Conservation (phyloP, 2,329 filamentous ascomycete species). For the Alternaria triticina region DNA sequence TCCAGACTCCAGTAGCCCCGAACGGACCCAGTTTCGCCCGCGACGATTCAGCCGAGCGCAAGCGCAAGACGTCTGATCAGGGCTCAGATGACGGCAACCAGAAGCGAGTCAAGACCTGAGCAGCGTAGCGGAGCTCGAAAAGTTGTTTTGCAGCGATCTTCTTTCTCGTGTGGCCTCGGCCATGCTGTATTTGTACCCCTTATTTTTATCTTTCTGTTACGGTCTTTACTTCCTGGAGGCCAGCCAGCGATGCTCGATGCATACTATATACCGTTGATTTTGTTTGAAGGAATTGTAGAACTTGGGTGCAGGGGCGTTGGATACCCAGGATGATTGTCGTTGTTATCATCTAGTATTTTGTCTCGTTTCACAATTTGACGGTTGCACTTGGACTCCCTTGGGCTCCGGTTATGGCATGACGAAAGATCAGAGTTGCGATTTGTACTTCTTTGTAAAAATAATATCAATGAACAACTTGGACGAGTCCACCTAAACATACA, state of each 20-base stretch:
- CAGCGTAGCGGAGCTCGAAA: neutral
- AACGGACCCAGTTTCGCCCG: conserved; percentile 54
- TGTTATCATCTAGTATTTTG: conserved; percentile 7
- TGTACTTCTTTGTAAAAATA: conserved; percentile 22
- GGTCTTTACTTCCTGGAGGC: conserved; percentile 3
- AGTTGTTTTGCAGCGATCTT: neutral
- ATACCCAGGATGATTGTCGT: conserved; percentile 32
- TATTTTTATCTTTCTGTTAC: conserved; percentile 8
- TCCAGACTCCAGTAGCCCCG: conserved; percentile 75
- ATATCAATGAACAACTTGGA: conserved; percentile 17
- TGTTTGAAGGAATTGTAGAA: conserved; percentile 13
- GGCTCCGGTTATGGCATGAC: conserved; percentile 15
- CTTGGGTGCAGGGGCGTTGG: conserved; percentile 30
- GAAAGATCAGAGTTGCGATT: conserved; percentile 10
- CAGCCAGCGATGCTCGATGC: conserved; percentile 16
- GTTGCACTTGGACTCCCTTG: conserved; percentile 4
- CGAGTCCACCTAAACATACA: conserved; percentile 1
- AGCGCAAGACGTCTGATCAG: conserved; percentile 51
- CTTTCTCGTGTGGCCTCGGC: neutral
- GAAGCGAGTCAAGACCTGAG: conserved; percentile 47
- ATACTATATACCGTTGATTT: neutral
- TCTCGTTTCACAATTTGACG: conserved; percentile 23
- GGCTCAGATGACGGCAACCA: conserved; percentile 44
- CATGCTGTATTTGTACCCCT: conserved; percentile 15
- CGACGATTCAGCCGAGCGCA: conserved; percentile 49